phyloP scores from a whole-genome alignment of 2,329 filamentous ascomycete genomes.

The Raffaelea arxii region DNA sequence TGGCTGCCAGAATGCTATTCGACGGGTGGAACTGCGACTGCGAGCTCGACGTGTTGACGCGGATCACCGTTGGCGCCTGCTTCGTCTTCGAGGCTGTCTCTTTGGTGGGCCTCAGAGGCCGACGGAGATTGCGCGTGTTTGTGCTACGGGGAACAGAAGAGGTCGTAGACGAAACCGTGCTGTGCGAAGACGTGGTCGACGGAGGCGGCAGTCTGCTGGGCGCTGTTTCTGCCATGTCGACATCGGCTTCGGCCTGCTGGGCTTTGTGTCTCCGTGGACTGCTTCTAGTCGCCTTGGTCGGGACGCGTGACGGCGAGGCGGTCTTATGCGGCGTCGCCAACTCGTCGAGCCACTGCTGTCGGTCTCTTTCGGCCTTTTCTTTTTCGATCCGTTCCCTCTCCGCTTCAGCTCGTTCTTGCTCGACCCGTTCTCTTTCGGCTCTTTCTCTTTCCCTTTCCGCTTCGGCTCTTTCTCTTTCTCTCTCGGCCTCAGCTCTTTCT shows the following conservation, averaged over 20 bases:
- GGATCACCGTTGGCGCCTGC: conserved; percentile 61
- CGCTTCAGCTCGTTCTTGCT: not conserved
- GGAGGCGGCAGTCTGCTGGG: conserved; percentile 51
- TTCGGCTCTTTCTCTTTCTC: not conserved
- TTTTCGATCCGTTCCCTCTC: not conserved
- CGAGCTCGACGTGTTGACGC: conserved; percentile 54
- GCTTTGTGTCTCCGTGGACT: conserved; percentile 43
- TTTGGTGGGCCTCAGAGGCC: conserved; percentile 53
- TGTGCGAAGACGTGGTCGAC: conserved; percentile 11
- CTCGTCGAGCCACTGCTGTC: conserved; percentile 1
- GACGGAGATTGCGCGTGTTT: conserved; percentile 43
- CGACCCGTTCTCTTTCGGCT: not conserved
- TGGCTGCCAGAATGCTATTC: conserved; percentile 47
- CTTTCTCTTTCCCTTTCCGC: not conserved
- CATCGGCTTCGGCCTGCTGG: conserved; percentile 29
- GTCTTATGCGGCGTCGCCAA: conserved; percentile 1
- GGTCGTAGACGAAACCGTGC: conserved; percentile 1
- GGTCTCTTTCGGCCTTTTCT: not conserved
- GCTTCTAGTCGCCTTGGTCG: conserved; percentile 33
- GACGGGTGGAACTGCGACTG: conserved; percentile 47
- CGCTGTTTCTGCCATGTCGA: conserved; percentile 48
- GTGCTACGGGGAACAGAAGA: conserved; percentile 35
- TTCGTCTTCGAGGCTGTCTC: conserved; percentile 49
- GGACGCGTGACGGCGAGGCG: conserved; percentile 24
- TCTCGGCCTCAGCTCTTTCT: not conserved